phyloP scores from a whole-genome alignment of 1,284 basidiomycete genomes.

The Polyporus tsugae region DNA sequence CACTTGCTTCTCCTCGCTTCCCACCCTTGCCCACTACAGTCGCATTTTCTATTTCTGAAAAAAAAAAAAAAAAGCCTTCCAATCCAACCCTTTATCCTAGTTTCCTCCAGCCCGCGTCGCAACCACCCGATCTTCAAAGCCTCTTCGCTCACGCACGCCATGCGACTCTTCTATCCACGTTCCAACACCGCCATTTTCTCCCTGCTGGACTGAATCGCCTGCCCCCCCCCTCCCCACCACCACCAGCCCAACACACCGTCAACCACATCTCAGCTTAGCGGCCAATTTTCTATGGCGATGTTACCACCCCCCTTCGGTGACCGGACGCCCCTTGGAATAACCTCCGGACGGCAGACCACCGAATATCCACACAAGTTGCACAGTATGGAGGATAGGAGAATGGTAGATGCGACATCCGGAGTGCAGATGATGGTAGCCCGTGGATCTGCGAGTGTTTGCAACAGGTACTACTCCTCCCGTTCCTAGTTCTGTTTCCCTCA shows the following conservation, averaged over 20 bases:
- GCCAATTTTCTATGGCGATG: neutral
- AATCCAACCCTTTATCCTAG: neutral
- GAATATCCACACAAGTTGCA: neutral
- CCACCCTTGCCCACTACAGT: neutral
- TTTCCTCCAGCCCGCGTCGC: neutral
- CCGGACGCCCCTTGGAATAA: neutral
- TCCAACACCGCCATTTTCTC: neutral
- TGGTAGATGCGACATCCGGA: neutral
- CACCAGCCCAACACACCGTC: neutral
- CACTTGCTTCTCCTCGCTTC: neutral
- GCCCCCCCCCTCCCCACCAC: neutral
- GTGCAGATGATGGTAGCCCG: neutral
- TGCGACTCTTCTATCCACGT: neutral
- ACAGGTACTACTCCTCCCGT: neutral
- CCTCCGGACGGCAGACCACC: neutral
- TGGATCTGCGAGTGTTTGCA: neutral
- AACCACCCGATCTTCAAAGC: neutral
- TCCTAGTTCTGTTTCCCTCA: neutral
- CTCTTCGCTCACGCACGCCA: neutral
- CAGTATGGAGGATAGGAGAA: neutral
- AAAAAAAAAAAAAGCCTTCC: too few species aligned
- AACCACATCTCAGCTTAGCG: neutral
- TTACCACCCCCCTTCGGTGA: neutral
- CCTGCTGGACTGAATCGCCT: neutral
- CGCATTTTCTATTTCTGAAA: neutral